phyloP scores from a whole-genome alignment of 1,139 yeast genomes.

The Maudiozyma humilis region DNA sequence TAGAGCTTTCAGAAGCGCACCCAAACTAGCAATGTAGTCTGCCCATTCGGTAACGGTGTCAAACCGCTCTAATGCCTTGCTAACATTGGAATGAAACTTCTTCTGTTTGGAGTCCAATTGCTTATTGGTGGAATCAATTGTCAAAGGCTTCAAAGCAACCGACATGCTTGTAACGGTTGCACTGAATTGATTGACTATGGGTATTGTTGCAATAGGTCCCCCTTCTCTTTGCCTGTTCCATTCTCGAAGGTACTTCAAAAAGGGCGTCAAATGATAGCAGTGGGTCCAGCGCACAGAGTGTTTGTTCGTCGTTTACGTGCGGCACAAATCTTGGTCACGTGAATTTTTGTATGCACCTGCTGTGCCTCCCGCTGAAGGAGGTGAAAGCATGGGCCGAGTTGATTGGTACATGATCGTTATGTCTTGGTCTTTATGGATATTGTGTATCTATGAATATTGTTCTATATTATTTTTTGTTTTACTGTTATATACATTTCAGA shows the following conservation, averaged over 20 bases:
- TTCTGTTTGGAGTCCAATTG: slow-evolving; percentile 50
- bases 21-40: slow-evolving; percentile 86
- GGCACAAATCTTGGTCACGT: background rate
- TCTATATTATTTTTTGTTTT: background rate
- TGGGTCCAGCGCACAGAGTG: no score
- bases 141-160: slow-evolving; percentile 27
- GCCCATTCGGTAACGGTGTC: slow-evolving; percentile 96
- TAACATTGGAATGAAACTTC: slow-evolving; percentile 58
- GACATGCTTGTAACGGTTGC: slow-evolving; percentile 20
- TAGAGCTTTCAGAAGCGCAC: slow-evolving; percentile 66
- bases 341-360: no score
- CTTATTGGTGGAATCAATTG: slow-evolving; percentile 27
- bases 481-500: background rate
- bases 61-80: slow-evolving; percentile 67
- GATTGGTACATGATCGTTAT: no score
- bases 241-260: no score
- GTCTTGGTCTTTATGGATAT: no score
- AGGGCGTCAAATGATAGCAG: no score
- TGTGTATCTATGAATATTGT: no score
- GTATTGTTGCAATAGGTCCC: no score
- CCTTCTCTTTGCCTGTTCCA: no score
- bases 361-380: no score
- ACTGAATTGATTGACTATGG: no score
- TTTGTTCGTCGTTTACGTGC: background rate
- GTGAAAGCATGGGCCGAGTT: no score